These are phyloP conservation scores for Acanthamoeba culbertsoni DNA, from an alignment of 208 protist species.

Conservation along the genomic window DNA sequence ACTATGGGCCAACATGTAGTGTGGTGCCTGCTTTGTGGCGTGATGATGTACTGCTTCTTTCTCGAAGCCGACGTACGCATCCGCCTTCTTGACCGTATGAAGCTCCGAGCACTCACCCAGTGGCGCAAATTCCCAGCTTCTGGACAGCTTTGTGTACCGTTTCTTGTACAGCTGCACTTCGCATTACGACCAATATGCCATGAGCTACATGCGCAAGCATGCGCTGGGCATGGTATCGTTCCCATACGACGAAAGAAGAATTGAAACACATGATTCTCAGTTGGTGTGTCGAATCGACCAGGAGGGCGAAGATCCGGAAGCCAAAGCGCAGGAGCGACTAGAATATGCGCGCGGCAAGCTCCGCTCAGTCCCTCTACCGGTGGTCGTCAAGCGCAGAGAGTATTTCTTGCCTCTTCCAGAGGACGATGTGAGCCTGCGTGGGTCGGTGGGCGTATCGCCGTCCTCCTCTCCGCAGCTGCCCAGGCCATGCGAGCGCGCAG, in stretches of 20 bases:
- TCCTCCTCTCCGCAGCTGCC: neutral
- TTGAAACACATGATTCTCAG: neutral
- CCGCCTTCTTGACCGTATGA: too few species aligned
- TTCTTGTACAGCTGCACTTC: constrained; percentile 15
- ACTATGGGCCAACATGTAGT: neutral
- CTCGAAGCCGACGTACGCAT: constrained; percentile 1
- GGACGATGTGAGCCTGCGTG: neutral
- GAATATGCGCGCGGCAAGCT: neutral
- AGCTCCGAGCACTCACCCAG: too few species aligned
- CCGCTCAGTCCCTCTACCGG: neutral
- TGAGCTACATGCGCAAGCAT: neutral
- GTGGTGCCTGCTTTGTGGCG: constrained; percentile 13
- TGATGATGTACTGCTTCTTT: constrained; percentile 45
- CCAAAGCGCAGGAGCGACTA: neutral
- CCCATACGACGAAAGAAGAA: neutral
- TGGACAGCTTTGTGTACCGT: constrained; percentile 33
- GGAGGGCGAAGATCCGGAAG: neutral
- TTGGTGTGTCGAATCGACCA: neutral
- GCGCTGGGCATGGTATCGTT: neutral
- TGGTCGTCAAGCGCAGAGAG: neutral
- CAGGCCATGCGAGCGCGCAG: neutral
- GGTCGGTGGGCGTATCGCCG: neutral
- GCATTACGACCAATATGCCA: neutral
- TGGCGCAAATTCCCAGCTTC: neutral
- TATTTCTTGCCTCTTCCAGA: neutral